These are phyloP conservation scores for Ogataea paradorogensis DNA, from an alignment of 805 yeast genomes.

Conservation along the genomic window DNA sequence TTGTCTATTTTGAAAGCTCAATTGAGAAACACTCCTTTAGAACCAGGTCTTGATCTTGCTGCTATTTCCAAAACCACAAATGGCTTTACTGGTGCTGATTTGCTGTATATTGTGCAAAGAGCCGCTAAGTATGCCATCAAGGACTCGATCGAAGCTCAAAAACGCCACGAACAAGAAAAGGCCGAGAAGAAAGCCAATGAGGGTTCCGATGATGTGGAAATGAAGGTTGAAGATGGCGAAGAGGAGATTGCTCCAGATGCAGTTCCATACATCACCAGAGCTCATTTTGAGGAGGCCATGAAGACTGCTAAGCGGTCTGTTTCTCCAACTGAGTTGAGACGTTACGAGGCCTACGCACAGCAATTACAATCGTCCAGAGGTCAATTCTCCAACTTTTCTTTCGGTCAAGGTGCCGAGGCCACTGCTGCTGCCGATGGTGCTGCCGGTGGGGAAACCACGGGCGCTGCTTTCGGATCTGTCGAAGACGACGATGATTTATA, in stretches of 20 bases:
- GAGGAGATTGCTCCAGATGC: conserved; percentile 84
- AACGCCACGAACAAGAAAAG: conserved; percentile 46
- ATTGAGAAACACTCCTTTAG: conserved; percentile 96
- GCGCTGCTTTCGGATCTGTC: conserved; percentile 49
- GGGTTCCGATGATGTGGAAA: conserved; percentile 40
- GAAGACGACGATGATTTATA: conserved; percentile 47
- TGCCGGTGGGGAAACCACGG: conserved; percentile 29
- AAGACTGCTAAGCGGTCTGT: conserved; percentile 98
- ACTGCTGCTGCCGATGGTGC: conserved; percentile 33
- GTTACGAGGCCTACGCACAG: conserved; percentile 97
- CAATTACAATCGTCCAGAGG: conserved; percentile 96
- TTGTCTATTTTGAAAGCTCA: conserved; percentile 91
- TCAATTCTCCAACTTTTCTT: conserved; percentile 85
- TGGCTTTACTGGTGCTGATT: conserved; percentile 99
- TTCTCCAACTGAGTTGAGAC: conserved; percentile 94
- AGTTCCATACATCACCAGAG: conserved; percentile 91
- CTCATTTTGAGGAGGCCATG: conserved; percentile 99
- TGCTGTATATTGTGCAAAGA: conserved; percentile 95
- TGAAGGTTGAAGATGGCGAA: conserved; percentile 32
- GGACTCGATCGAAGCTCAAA: conserved; percentile 89
- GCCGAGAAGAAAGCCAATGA: conserved; percentile 45
- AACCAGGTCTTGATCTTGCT: conserved; percentile 87
- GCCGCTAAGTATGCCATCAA: conserved; percentile 98
- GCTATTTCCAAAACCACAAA: conserved; percentile 93
- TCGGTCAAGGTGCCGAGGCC: conserved; percentile 49